Evolutionary conservation across 1,284 basidiomycete genomes (phyloP).

Genomic region (Puccinia coronata): DNA sequence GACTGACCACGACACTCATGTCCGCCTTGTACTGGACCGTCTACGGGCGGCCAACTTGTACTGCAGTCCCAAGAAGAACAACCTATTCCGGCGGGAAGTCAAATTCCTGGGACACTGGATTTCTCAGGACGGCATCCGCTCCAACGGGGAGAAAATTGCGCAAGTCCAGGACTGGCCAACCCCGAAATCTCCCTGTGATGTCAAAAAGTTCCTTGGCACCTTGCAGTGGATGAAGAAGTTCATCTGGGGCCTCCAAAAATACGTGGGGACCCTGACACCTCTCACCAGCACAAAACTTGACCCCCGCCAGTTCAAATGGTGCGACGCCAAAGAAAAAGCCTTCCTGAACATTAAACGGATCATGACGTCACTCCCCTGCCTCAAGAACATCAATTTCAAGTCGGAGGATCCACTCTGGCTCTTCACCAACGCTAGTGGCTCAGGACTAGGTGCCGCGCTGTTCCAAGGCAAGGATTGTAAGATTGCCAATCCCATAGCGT

Average conservation of each 20-base stretch:
- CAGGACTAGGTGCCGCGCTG: neutral
- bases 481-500: too few species aligned
- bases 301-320: neutral
- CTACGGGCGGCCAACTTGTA: neutral
- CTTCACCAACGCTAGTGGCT: neutral
- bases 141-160: too few species aligned
- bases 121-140: neutral
- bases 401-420: neutral
- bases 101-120: conserved; percentile 33
- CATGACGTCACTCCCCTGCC: neutral
- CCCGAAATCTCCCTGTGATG: neutral
- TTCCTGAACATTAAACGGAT: neutral
- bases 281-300: neutral
- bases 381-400: neutral
- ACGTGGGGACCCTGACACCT: neutral
- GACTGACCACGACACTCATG: neutral
- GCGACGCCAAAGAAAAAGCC: neutral
- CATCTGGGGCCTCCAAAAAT: too few species aligned
- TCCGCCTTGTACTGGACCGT: neutral
- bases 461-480: neutral
- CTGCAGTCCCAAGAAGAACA: conserved; percentile 2
- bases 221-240: too few species aligned
- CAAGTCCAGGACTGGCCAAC: neutral
- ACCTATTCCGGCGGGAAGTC: neutral
- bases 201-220: conserved; percentile 19